Evolutionary conservation across 768 basidiomycete genomes (phyloP), one percentile per base, ranked within the genome.

Genomic region (Collybiopsis luxurians): DNA sequence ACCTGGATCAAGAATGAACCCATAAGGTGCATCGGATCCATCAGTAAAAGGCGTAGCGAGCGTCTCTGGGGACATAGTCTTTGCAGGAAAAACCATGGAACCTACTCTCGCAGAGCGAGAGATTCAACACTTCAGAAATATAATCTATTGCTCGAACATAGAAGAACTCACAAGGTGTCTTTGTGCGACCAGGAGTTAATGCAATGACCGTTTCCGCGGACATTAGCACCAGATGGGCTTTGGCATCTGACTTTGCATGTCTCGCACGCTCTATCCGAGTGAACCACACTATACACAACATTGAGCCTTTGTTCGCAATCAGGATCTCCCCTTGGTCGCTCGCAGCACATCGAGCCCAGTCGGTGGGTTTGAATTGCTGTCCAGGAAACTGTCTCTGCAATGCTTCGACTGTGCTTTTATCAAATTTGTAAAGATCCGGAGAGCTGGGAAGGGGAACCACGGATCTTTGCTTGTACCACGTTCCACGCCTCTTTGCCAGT

Each of bases 161-260:
- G n/a, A n/a, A n/a, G n/a, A n/a, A n/a, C 42, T 44, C 42, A 44
- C 42, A 44, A 44, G 42, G 42, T n/a, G 42, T 44, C n/a, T 44
- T 9, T 17, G 42, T 44, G n/a, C 17, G 17, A 5, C 42, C 42
- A 44, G 42, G 42, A 6, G 42, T 44, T 9, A 44, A 24, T 17
- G 6, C 42, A 19, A 44, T 17, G 17, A 44, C 24, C 6, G 17
- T 7, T 24, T 44, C 17, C 9, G 42, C 17, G 6, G 17, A n/a
- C n/a, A 44, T n/a, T 17, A 44, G 5, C 6, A 44, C 42, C 6
- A 44, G n/a, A 44, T 17, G 6, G 17, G 42, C 42, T 7, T 6
- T 9, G 7, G 42, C 42, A 44, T 44, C 42, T 5, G 42, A 17
- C 17, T 44, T 44, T 6, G n/a, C n/a, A n/a, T 5, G 6, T n/a